Conservation (phyloP, 768 basidiomycete genomes). For the Dacryopinax spathularia region DNA sequence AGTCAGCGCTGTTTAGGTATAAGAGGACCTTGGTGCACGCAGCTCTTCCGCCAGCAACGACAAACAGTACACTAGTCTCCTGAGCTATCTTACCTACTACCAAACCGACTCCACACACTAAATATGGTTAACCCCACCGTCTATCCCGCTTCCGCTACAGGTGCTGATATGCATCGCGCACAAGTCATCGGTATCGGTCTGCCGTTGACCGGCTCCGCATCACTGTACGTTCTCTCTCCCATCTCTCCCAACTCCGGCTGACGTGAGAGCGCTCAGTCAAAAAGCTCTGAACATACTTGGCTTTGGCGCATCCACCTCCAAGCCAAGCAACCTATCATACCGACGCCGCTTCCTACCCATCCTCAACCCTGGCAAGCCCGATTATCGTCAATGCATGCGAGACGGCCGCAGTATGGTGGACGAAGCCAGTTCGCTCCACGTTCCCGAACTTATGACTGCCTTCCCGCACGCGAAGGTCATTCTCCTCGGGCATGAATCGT, state of each 20-base stretch:
- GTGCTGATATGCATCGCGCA: no score
- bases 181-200: background rate
- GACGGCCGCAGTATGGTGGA: background rate
- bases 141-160: no score
- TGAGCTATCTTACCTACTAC: no score
- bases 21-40: no score
- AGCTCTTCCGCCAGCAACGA: no score
- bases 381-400: background rate
- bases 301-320: background rate
- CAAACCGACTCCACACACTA: no score
- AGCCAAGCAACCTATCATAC: background rate
- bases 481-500: background rate
- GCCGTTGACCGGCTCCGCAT: background rate
- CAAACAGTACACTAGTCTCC: no score
- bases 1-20: no score
- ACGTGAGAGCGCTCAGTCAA: background rate
- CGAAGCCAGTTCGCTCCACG: background rate
- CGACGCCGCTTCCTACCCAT: no score
- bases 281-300: background rate
- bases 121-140: no score
- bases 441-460: slow-evolving; percentile 1
- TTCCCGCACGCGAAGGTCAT: slow-evolving; percentile 4
- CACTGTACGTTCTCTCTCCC: background rate
- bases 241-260: background rate
- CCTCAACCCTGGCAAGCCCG: background rate